Percentiles rank a stretch among this genome's conserved stretches.
Conservation (phyloP, 306 rosid species). For the Gynostemma pentaphyllum region DNA sequence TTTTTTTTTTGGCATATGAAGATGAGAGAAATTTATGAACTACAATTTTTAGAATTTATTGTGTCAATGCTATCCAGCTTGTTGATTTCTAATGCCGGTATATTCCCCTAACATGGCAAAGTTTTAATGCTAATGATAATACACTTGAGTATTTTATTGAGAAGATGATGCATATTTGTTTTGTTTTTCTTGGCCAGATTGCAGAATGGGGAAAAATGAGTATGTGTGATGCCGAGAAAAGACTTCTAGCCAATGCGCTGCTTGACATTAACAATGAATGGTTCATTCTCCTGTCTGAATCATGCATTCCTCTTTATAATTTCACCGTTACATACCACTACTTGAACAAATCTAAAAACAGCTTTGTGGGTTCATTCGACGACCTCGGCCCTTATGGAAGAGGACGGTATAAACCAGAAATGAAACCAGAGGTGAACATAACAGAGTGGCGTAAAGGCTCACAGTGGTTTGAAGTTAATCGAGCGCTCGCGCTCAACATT, state of each 20-base stretch:
- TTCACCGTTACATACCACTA: slow-evolving; percentile 49
- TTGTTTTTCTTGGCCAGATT: slow-evolving; percentile 28
- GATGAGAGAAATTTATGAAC: background rate
- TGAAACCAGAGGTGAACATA: slow-evolving; percentile 68
- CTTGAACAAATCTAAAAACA: slow-evolving; percentile 47
- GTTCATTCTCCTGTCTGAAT: slow-evolving; percentile 78
- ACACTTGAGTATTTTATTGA: background rate
- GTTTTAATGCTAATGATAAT: background rate
- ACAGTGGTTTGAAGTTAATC: slow-evolving; percentile 83
- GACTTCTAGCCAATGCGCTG: slow-evolving; percentile 87
- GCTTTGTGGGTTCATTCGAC: slow-evolving; percentile 68
- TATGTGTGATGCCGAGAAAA: slow-evolving; percentile 90
- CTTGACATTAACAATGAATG: slow-evolving; percentile 80
- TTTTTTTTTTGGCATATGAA: background rate
- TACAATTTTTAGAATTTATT: background rate
- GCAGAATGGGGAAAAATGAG: slow-evolving; percentile 97
- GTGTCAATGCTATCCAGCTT: background rate
- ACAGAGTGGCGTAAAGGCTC: slow-evolving; percentile 90
- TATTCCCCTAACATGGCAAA: background rate
- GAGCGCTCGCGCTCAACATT: slow-evolving; percentile 62
- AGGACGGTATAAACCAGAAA: slow-evolving; percentile 63
- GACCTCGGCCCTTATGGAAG: slow-evolving; percentile 81
- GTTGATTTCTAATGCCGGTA: background rate
- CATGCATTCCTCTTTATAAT: slow-evolving; percentile 81
- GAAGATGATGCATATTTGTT: background rate